Evolutionary conservation across 176 grass and related monocot species (phyloP).

Genomic region (Olyra latifolia): DNA sequence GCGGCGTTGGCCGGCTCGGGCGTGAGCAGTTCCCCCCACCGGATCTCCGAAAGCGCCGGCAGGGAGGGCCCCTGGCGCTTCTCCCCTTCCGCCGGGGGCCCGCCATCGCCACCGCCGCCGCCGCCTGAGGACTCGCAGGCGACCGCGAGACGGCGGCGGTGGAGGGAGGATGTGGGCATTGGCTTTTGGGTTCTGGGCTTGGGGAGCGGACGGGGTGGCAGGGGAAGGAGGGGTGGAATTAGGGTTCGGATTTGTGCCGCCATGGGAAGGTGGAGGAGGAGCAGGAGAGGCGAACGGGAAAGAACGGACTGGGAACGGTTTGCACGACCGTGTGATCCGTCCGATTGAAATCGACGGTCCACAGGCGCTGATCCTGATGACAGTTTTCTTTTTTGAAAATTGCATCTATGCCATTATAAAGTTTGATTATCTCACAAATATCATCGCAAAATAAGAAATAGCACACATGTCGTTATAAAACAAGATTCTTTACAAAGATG

Average conservation of each 20-base stretch:
- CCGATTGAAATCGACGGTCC: neutral
- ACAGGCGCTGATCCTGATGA: neutral
- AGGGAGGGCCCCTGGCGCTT: neutral
- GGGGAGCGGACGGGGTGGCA: neutral
- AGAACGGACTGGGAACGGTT: too few species aligned
- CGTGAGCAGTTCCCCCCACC: constrained; percentile 44
- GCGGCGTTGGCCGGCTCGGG: constrained; percentile 42
- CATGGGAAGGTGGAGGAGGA: constrained; percentile 10
- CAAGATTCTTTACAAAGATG: too few species aligned
- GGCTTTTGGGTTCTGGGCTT: neutral
- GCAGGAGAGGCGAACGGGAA: neutral
- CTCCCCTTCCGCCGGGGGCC: constrained; percentile 23
- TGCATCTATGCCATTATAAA: too few species aligned
- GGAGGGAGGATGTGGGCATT: neutral
- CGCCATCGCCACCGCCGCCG: neutral
- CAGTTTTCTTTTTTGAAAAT: too few species aligned
- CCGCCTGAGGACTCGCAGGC: neutral
- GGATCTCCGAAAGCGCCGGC: constrained; percentile 40
- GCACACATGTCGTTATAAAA: too few species aligned
- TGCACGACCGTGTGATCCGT: neutral
- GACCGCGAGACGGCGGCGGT: neutral
- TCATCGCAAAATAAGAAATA: too few species aligned
- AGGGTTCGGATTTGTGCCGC: constrained; percentile 29
- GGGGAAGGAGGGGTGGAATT: neutral
- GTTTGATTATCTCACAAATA: too few species aligned